These are phyloP conservation scores for Arabidopsis lyrata DNA, from an alignment of 441 rosid genomes.

Conservation along the genomic window DNA sequence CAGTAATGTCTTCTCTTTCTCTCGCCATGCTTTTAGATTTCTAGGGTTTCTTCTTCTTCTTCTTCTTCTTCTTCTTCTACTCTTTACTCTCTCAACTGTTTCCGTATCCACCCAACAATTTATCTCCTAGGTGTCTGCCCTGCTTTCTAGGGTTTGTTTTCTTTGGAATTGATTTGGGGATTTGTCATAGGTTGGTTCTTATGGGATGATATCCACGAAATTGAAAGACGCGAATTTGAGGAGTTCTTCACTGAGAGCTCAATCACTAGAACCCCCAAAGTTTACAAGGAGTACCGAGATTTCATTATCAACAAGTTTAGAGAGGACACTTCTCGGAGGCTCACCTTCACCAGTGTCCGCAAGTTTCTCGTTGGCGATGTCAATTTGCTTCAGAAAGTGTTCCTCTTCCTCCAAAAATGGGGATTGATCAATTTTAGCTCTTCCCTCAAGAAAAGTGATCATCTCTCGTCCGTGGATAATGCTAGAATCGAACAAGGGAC, in stretches of 20 bases:
- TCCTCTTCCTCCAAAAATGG: conserved; percentile 70
- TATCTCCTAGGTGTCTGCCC: background rate
- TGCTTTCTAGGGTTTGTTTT: conserved; percentile 29
- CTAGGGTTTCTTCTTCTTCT: conserved; percentile 14
- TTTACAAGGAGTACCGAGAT: conserved; percentile 92
- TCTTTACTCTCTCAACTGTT: background rate
- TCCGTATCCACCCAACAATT: background rate
- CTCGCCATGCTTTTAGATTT: background rate
- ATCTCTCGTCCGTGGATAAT: conserved; percentile 27
- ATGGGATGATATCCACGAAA: conserved; percentile 94
- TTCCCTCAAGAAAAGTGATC: conserved; percentile 31
- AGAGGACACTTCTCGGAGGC: conserved; percentile 71
- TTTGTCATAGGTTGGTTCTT: conserved; percentile 74
- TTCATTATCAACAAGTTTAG: conserved; percentile 91
- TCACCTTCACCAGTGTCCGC: conserved; percentile 82
- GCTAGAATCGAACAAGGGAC: conserved; percentile 71
- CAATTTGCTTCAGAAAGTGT: conserved; percentile 75
- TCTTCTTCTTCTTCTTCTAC: background rate
- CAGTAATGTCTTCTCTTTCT: conserved; percentile 50
- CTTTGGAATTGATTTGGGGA: conserved; percentile 24
- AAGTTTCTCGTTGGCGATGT: conserved; percentile 90
- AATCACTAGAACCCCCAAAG: conserved; percentile 85
- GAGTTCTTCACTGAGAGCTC: conserved; percentile 91
- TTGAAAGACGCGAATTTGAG: conserved; percentile 67
- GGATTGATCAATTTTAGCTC: conserved; percentile 77